Base-by-base conservation (phyloP, 805 yeast species). In the Brettanomyces sp. region DNA sequence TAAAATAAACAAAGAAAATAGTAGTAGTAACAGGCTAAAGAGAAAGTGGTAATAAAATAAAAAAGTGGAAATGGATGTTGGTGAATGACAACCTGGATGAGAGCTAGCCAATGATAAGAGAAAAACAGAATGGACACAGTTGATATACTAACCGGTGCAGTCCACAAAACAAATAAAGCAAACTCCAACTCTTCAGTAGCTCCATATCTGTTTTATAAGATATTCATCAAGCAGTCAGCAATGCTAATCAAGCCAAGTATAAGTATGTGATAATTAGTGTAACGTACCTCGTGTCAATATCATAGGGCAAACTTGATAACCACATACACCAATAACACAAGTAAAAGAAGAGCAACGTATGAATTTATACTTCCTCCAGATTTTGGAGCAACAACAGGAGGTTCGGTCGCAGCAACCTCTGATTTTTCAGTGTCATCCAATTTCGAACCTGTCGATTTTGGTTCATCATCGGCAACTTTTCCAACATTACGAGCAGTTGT, bases 401-500 rank as follows among this genome's bases (percentile, higher is more conserved):
- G 24, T 32, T 18, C 32, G 12, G 44, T 18, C 8, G 22, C 36
- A 24, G n/a, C 36, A 30, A 18, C 33, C 22, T 42, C 34, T 32
- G 23, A 25, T 23, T 30, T 41, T 23, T 21, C 24, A 11, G 22
- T 13, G n/a, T 12, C 42, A 12, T 38, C 24, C 24, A 12, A 9
- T 8, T 39, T 21, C 14, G 34, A 24, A 13, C 28, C 42, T 32
- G 34, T 21, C n/a, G 33, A 28, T 25, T 39, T 24, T 13, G 6
- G 18, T 7, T 23, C 18, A 28, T n/a, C 13, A 11, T 9, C 28
- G n/a, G 33, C 22, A 13, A 9, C n/a, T 24, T n/a, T n/a, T 35
- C 35, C 42, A 11, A 46, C 43, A 9, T 41, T 33, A 21, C 46
- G 45, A 24, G 41, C 12, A 44, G 38, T 28, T 37, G 43, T 14